Evolutionary conservation across 805 yeast species (phyloP), one percentile per base, ranked within the genome.

Genomic region (Candida stauntonica): DNA sequence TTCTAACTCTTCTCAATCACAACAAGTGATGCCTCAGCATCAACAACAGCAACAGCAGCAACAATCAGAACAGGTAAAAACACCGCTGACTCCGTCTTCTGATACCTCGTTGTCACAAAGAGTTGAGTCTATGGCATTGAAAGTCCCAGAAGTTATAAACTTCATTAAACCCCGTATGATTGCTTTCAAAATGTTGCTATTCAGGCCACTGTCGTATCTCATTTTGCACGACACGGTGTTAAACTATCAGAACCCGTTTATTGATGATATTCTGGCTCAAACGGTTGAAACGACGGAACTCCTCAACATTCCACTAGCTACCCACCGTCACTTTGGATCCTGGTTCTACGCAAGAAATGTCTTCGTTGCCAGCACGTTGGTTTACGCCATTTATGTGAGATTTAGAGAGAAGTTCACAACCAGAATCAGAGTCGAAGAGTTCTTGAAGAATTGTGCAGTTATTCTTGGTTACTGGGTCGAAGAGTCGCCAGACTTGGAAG

Each of bases 251-350:
- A 35, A 39, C 9, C 49, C 51, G 7, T 38, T 50, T 19, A 33
- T 52, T 8, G 37, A 38, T 6, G 46, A 44, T 11, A 32, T 54
- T 5, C n/a, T 54, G 9, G 23, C 33, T 17, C 54, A 49, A 29
- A 33, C 45, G 1, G 41, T 31, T 0, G 54, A 54, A 20, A 45
- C 48, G 0, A 40, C 46, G 31, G 55, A 48, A 8, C 26, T 51
- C 32, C 13, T 52, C 15, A 46, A 47, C 17, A 34, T 51, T 3
- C 48, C 54, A 24, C 26, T 54, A 9, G 53, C 58, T 1, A 41
- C 47, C 1, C 58, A 54, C 29, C 41, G 58, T 21, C 57, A 54
- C 34, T 48, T 44, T 28, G 58, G 58, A 1, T 52, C 55, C 3
- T 54, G 58, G 58, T 48, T 51, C 33, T 54, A 47, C 19, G 30